Conservation (phyloP, 1,284 basidiomycete genomes). For the Trichosporon asahii region DNA sequence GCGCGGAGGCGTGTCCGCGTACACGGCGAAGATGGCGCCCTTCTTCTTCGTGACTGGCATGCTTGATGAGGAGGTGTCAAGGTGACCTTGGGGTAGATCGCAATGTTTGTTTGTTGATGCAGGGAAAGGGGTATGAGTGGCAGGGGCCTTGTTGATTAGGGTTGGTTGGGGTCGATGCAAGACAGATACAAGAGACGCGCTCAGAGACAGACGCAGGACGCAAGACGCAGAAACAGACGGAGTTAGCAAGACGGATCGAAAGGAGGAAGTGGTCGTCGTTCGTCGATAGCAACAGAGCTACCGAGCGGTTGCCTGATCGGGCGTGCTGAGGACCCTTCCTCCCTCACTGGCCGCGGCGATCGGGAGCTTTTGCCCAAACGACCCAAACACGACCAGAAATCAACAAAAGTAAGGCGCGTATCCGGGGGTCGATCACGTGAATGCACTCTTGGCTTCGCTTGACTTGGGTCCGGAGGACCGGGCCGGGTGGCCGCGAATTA, state of each 20-base stretch:
- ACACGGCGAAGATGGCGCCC: conserved; percentile 51
- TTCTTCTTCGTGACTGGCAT: conserved; percentile 51
- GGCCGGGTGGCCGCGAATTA: not conserved
- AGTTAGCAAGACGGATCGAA: not conserved
- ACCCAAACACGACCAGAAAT: conserved; percentile 1
- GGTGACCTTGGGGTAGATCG: not conserved
- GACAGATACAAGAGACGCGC: not conserved
- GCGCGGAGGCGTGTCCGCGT: conserved; percentile 45
- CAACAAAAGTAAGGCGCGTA: conserved; percentile 6
- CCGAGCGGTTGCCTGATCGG: not conserved
- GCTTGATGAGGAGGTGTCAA: not conserved
- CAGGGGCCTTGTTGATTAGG: not conserved
- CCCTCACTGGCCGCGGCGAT: conserved; percentile 2
- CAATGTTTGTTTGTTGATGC: not conserved
- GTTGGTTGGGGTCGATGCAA: not conserved
- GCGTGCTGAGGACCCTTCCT: not conserved
- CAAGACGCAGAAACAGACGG: not conserved
- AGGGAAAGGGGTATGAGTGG: not conserved
- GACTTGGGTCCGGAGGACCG: not conserved
- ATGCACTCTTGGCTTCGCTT: not conserved
- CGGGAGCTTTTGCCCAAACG: not conserved
- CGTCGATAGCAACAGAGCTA: not conserved
- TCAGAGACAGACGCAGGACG: no score
- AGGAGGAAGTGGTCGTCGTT: not conserved
- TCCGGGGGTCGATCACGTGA: not conserved